Percentiles rank a stretch among this genome's conserved stretches.
phyloP scores from a whole-genome alignment of 208 protist genomes.

The Tritrichomonas foetus region DNA sequence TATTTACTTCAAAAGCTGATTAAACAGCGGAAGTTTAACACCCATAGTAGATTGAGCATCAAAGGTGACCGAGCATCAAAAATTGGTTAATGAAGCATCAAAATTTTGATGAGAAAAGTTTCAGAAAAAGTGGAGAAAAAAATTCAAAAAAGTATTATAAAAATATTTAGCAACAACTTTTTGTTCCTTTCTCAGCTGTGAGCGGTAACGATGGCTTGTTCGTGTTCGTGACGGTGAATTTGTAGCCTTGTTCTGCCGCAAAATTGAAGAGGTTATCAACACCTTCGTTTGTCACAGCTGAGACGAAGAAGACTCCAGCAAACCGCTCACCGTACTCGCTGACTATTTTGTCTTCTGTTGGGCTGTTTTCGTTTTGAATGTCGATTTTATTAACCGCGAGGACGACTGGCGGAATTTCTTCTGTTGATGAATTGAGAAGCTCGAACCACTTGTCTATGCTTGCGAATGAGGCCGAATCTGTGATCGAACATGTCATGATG shows the following conservation, averaged over 20 bases:
- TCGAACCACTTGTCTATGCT: neutral
- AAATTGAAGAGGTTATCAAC: neutral
- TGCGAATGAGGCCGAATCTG: neutral
- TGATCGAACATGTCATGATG: neutral
- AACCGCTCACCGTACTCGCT: neutral
- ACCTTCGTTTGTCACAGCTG: neutral
- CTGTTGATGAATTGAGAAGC: neutral
- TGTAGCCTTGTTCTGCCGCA: neutral
- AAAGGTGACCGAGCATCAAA: too few relatives aligned
- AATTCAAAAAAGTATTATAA: neutral
- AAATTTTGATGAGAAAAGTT: neutral
- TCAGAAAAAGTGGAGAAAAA: neutral
- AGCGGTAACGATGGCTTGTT: neutral
- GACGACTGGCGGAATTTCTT: neutral
- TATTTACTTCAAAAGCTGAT: too few relatives aligned
- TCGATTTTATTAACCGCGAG: conserved; percentile 38
- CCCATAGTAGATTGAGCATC: too few relatives aligned
- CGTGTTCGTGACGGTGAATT: neutral
- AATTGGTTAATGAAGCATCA: too few relatives aligned
- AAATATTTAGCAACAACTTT: neutral
- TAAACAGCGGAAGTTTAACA: too few relatives aligned
- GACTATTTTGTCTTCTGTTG: neutral
- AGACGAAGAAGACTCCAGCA: neutral
- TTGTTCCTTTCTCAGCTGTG: neutral
- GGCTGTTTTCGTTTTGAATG: neutral